These are phyloP conservation scores for Tricholoma flavovirens DNA, from an alignment of 768 basidiomycete species.

Conservation along the genomic window DNA sequence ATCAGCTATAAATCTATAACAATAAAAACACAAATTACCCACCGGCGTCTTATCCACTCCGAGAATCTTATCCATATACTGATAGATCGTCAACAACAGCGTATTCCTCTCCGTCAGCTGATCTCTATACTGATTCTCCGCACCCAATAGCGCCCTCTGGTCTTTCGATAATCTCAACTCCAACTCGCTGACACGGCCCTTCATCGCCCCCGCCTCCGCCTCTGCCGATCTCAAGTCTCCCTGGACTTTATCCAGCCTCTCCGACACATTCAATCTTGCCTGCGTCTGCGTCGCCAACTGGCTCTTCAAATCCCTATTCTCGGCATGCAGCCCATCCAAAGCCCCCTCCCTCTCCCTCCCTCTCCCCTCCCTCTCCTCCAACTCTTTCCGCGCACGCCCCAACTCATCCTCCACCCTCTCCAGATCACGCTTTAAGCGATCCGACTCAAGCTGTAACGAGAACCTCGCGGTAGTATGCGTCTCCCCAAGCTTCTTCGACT, in stretches of 20 bases:
- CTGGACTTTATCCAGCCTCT: conserved; percentile 79
- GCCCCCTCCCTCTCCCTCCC: conserved; percentile 65
- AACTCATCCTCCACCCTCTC: conserved; percentile 78
- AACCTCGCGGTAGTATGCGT: conserved; percentile 77
- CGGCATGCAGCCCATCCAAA: conserved; percentile 70
- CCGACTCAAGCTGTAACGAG: conserved; percentile 85
- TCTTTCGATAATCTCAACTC: conserved; percentile 81
- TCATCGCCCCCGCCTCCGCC: conserved; percentile 53
- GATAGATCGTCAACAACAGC: conserved; percentile 84
- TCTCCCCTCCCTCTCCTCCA: conserved; percentile 60
- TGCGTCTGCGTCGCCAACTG: conserved; percentile 85
- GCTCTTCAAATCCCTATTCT: conserved; percentile 73
- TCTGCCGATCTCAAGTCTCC: conserved; percentile 61
- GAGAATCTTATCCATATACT: conserved; percentile 91
- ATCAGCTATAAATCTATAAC: neutral
- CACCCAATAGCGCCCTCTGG: conserved; percentile 61
- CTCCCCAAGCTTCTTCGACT: conserved; percentile 78
- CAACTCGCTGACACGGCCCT: conserved; percentile 61
- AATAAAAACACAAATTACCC: conserved; percentile 22
- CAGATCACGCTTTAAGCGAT: conserved; percentile 79
- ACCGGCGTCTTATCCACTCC: conserved; percentile 85
- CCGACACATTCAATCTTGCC: conserved; percentile 76
- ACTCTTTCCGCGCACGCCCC: conserved; percentile 59
- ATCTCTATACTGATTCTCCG: conserved; percentile 82
- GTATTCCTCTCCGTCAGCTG: conserved; percentile 93